Conservation (phyloP, 257 asterid genomes). For the Solanum raphanifolium region DNA sequence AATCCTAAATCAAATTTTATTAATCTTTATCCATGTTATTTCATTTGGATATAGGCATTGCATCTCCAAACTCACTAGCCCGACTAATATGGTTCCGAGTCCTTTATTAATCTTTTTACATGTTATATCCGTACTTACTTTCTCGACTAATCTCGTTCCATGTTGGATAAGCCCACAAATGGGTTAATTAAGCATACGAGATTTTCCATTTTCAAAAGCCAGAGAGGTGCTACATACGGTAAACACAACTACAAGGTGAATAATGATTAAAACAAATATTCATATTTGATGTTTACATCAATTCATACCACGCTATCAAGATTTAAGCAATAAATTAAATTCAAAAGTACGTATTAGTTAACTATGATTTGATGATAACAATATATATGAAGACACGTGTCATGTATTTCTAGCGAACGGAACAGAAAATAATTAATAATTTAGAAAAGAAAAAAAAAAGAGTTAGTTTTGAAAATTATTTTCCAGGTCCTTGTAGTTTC, state of each 20-base stretch:
- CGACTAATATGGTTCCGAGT: too few relatives aligned
- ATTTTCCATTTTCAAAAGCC: neutral
- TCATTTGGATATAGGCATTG: too few relatives aligned
- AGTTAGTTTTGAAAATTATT: neutral
- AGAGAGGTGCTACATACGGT: too few relatives aligned
- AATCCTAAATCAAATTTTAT: neutral
- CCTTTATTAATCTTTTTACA: neutral
- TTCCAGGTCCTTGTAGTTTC: neutral
- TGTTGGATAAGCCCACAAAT: neutral
- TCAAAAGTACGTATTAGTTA: too few relatives aligned
- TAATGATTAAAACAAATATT: accelerated
- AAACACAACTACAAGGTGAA: neutral
- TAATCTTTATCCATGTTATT: too few relatives aligned
- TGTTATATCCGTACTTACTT: too few relatives aligned
- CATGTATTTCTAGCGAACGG: neutral
- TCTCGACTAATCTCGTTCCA: neutral
- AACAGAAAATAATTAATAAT: too few relatives aligned
- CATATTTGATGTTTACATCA: neutral
- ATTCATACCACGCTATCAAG: too few relatives aligned
- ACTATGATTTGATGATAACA: too few relatives aligned
- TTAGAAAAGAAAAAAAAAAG: too few relatives aligned
- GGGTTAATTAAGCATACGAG: neutral
- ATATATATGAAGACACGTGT: neutral
- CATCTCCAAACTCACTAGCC: too few relatives aligned
- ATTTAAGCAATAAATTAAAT: too few relatives aligned